Conservation (phyloP, 1,139 yeast genomes). For the Pichia sp. region DNA sequence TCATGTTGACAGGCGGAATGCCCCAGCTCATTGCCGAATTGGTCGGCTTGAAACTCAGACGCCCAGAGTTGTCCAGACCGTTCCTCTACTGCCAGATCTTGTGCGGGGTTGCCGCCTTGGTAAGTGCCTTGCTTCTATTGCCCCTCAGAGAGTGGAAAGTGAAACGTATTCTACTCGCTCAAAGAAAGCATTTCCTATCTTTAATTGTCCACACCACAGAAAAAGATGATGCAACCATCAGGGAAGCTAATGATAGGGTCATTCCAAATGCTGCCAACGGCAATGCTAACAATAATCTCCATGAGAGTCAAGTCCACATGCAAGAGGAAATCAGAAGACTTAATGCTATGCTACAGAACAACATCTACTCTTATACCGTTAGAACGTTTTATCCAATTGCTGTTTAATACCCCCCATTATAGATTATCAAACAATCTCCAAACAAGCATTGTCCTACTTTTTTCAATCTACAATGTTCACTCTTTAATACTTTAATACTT, state of each 20-base stretch:
- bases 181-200: constrained; percentile 11
- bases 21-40: constrained; percentile 39
- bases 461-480: neutral
- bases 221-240: neutral
- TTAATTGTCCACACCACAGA: constrained; percentile 1
- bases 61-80: constrained; percentile 36
- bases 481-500: too few species aligned
- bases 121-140: constrained; percentile 32
- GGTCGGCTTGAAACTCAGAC: constrained; percentile 42
- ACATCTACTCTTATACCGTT: constrained; percentile 26
- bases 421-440: neutral
- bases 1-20: constrained; percentile 31
- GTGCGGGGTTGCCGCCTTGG: constrained; percentile 47
- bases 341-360: constrained; percentile 26
- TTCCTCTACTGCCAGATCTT: constrained; percentile 58
- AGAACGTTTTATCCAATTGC: constrained; percentile 40
- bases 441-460: neutral
- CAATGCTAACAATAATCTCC: neutral
- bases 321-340: constrained; percentile 21
- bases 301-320: neutral
- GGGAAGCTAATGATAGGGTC: neutral
- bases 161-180: constrained; percentile 27
- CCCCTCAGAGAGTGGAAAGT: constrained; percentile 41
- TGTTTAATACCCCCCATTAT: constrained; percentile 26
- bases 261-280: neutral